A percentile compares a stretch with the other conserved stretches of the same genome.
phyloP scores from a whole-genome alignment of 208 protist species.

The Acanthamoeba castellanii region DNA sequence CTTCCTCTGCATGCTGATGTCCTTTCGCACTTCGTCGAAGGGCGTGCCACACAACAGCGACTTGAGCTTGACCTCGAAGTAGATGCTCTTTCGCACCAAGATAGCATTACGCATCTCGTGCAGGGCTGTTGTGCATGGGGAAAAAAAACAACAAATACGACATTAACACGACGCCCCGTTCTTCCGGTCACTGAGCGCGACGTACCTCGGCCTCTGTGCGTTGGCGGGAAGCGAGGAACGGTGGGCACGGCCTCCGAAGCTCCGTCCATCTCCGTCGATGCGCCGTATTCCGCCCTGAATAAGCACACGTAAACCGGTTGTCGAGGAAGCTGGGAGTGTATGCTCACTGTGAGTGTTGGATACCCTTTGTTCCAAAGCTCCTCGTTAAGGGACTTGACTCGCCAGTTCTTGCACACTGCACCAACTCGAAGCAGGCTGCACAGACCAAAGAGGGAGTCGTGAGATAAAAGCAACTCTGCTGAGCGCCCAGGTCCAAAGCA shows the following conservation, averaged over 20 bases:
- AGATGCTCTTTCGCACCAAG: constrained; percentile 63
- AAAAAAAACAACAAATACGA: neutral
- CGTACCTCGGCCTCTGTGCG: constrained; percentile 40
- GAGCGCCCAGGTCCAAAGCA: neutral
- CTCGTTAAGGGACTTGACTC: constrained; percentile 54
- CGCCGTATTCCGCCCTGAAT: neutral
- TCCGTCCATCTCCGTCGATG: neutral
- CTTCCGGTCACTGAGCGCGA: too few species aligned
- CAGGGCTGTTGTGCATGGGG: neutral
- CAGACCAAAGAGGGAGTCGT: neutral
- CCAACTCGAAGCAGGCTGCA: constrained; percentile 69
- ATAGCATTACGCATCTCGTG: constrained; percentile 58
- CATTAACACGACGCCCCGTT: too few species aligned
- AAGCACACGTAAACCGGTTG: too few species aligned
- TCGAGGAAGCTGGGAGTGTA: too few species aligned
- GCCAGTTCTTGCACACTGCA: constrained; percentile 54
- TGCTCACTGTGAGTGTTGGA: too few species aligned
- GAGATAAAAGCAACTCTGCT: neutral
- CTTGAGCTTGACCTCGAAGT: constrained; percentile 66
- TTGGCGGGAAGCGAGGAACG: constrained; percentile 31
- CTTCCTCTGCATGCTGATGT: constrained; percentile 56
- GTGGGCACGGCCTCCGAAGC: neutral
- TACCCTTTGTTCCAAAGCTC: constrained; percentile 52
- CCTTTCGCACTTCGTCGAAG: constrained; percentile 60
- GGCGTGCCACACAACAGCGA: constrained; percentile 45